A percentile compares a stretch with the other conserved stretches of the same genome.
These are phyloP conservation scores for Ettlia oleoabundans DNA, from an alignment of 139 green algal species.

Conservation along the genomic window DNA sequence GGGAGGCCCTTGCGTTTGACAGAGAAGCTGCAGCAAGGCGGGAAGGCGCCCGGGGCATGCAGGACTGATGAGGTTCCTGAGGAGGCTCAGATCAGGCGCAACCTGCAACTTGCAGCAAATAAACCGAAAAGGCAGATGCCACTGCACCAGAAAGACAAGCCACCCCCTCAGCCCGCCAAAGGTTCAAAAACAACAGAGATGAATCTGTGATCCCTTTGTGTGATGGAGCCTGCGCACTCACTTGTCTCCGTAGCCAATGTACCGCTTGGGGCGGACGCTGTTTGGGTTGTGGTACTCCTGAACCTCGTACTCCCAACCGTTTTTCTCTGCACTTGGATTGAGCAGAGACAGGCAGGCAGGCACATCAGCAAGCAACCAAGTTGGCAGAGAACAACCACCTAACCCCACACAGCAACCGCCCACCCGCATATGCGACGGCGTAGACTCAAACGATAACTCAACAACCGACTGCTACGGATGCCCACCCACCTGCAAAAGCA, in stretches of 20 bases:
- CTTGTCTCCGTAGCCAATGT: conserved; percentile 79
- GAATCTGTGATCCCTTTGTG: too few relatives aligned
- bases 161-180: too few relatives aligned
- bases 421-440: too few relatives aligned
- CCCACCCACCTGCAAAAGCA: conserved; percentile 49
- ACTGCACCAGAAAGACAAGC: background rate
- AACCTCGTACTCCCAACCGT: conserved; percentile 82
- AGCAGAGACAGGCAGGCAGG: background rate
- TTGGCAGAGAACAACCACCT: background rate
- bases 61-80: too few relatives aligned
- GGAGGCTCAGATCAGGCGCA: too few relatives aligned
- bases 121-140: too few relatives aligned
- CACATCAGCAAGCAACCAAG: background rate
- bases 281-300: conserved; percentile 60
- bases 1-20: conserved; percentile 57
- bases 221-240: too few relatives aligned
- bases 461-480: background rate
- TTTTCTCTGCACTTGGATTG: conserved; percentile 55
- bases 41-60: too few relatives aligned
- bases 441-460: background rate
- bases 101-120: too few relatives aligned
- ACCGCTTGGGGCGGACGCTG: conserved; percentile 68
- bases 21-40: conserved; percentile 26
- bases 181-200: too few relatives aligned
- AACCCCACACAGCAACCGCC: too few relatives aligned